phyloP scores from a whole-genome alignment of 1,139 yeast species.

The Scheffersomyces titani region DNA sequence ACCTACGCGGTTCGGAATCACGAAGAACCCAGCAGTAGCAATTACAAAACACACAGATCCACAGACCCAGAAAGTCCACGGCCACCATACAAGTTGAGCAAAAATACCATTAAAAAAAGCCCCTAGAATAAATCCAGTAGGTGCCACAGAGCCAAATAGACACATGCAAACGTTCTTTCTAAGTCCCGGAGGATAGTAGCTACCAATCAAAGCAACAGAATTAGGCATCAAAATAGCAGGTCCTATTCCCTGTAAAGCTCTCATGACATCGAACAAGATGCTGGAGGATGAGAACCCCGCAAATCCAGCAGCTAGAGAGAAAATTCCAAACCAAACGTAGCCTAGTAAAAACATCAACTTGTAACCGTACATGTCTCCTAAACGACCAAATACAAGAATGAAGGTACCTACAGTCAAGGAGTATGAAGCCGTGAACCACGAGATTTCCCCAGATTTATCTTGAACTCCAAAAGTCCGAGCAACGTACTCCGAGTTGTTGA shows the following conservation, averaged over 20 bases:
- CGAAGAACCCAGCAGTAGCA: constrained; percentile 30
- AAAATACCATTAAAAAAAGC: constrained; percentile 48
- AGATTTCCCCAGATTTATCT: constrained; percentile 41
- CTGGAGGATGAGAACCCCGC: constrained; percentile 41
- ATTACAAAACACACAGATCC: constrained; percentile 37
- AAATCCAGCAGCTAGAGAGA: constrained; percentile 55
- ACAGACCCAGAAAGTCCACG: constrained; percentile 55
- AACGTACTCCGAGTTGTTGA: constrained; percentile 37
- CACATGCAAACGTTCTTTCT: constrained; percentile 46
- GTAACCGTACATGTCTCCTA: constrained; percentile 66
- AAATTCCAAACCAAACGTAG: constrained; percentile 46
- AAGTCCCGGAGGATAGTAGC: constrained; percentile 47
- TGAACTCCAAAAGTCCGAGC: constrained; percentile 38
- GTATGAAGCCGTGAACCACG: constrained; percentile 64
- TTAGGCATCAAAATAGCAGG: constrained; percentile 60
- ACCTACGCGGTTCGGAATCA: constrained; percentile 44
- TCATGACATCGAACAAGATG: constrained; percentile 49
- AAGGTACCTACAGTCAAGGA: constrained; percentile 64
- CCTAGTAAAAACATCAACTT: constrained; percentile 50
- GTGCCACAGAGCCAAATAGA: constrained; percentile 62
- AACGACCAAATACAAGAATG: constrained; percentile 58
- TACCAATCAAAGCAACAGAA: constrained; percentile 55
- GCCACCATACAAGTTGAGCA: constrained; percentile 51
- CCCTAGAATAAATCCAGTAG: constrained; percentile 56
- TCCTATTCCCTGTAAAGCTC: constrained; percentile 65